These are phyloP conservation scores for Ogataea haglerorum DNA, from an alignment of 805 yeast genomes.

Conservation along the genomic window DNA sequence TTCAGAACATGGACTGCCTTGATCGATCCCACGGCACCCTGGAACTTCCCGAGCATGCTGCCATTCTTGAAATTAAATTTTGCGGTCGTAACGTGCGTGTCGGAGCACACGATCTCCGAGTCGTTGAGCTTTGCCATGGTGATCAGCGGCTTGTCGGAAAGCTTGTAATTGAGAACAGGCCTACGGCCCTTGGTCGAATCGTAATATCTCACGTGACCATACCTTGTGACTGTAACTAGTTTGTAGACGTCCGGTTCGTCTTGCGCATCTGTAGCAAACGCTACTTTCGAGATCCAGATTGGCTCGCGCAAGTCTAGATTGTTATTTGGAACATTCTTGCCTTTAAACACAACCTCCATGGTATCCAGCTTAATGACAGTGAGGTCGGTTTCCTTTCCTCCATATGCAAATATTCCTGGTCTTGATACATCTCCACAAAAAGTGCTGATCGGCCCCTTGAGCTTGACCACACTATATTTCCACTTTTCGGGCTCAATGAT, in stretches of 20 bases:
- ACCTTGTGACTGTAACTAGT: constrained; percentile 63
- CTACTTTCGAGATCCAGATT: constrained; percentile 65
- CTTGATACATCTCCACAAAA: constrained; percentile 47
- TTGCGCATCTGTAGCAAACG: constrained; percentile 35
- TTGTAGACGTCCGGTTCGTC: constrained; percentile 41
- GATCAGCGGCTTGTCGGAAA: constrained; percentile 52
- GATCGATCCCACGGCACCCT: constrained; percentile 76
- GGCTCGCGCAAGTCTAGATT: constrained; percentile 78
- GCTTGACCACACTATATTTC: constrained; percentile 19
- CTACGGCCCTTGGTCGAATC: constrained; percentile 63
- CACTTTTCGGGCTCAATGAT: constrained; percentile 22
- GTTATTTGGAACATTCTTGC: constrained; percentile 80
- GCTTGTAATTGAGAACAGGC: constrained; percentile 58
- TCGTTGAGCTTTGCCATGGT: constrained; percentile 37
- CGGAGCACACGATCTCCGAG: constrained; percentile 61
- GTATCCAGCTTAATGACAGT: constrained; percentile 40
- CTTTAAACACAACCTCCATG: constrained; percentile 51
- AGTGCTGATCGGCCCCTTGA: constrained; percentile 48
- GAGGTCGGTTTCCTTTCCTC: constrained; percentile 82
- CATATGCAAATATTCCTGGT: constrained; percentile 62
- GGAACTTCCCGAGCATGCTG: constrained; percentile 61
- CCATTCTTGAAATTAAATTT: constrained; percentile 51
- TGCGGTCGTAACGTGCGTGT: constrained; percentile 63
- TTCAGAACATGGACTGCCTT: constrained; percentile 34
- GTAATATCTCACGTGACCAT: constrained; percentile 75